phyloP scores from a whole-genome alignment of 768 basidiomycete species.

The Tulasnella sp. region DNA sequence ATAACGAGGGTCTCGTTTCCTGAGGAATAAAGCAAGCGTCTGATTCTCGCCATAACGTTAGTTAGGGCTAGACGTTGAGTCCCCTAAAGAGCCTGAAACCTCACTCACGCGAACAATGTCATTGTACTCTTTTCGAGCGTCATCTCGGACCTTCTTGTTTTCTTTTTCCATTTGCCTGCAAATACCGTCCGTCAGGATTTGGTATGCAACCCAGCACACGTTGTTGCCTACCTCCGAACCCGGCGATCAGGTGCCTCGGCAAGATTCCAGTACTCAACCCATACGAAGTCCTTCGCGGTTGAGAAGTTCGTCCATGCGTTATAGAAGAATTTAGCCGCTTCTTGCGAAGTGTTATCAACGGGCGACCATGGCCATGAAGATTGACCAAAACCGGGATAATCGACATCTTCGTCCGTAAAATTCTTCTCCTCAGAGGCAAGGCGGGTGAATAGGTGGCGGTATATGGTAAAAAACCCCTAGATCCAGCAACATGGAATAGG shows the following conservation, averaged over 20 bases:
- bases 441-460: slow-evolving; percentile 74
- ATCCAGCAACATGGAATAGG: not conserved
- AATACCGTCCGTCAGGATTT: not conserved
- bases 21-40: slow-evolving; percentile 64
- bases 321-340: slow-evolving; percentile 65
- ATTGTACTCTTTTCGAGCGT: slow-evolving; percentile 83
- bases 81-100: not conserved
- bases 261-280: slow-evolving; percentile 77
- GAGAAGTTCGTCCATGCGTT: slow-evolving; percentile 75
- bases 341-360: slow-evolving; percentile 24
- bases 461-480: slow-evolving; percentile 85
- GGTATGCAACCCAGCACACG: not conserved
- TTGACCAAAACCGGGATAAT: slow-evolving; percentile 73
- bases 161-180: slow-evolving; percentile 73
- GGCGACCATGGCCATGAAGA: slow-evolving; percentile 64
- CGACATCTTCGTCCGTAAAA: slow-evolving; percentile 31
- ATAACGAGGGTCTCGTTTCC: slow-evolving; percentile 85
- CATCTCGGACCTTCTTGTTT: slow-evolving; percentile 85
- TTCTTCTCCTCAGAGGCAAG: slow-evolving; percentile 70
- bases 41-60: slow-evolving; percentile 26
- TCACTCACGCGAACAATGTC: slow-evolving; percentile 72
- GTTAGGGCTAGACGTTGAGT: not conserved
- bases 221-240: slow-evolving; percentile 49
- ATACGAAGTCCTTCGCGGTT: slow-evolving; percentile 78
- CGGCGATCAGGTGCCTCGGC: slow-evolving; percentile 80